Conservation (phyloP, 768 basidiomycete species). For the Hygrophorus russula region DNA sequence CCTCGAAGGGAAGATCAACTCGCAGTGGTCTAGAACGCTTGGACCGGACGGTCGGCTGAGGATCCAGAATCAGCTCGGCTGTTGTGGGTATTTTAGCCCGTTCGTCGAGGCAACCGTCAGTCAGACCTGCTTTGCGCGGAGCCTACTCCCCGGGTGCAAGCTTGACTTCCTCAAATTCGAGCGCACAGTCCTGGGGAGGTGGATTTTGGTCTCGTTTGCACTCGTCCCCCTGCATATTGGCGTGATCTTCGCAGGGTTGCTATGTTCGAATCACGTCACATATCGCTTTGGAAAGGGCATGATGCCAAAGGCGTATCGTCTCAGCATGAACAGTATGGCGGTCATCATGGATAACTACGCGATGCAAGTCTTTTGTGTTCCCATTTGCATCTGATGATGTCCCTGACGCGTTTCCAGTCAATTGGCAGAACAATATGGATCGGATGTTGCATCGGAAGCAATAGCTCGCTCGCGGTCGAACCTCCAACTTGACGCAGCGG, state of each 20-base stretch:
- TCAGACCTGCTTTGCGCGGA: slow-evolving; percentile 64
- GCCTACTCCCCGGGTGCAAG: slow-evolving; percentile 67
- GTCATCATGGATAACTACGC: slow-evolving; percentile 80
- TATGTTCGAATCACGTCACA: slow-evolving; percentile 77
- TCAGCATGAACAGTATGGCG: slow-evolving; percentile 63
- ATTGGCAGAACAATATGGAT: slow-evolving; percentile 57
- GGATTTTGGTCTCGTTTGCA: slow-evolving; percentile 56
- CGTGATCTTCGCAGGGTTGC: slow-evolving; percentile 50
- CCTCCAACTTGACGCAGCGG: slow-evolving; percentile 25
- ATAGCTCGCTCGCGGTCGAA: slow-evolving; percentile 45
- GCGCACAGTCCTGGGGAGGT: slow-evolving; percentile 38
- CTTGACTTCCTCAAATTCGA: slow-evolving; percentile 47
- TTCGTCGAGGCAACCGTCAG: slow-evolving; percentile 73
- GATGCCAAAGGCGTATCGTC: slow-evolving; percentile 71
- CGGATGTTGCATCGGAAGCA: slow-evolving; percentile 47
- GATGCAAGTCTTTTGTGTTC: slow-evolving; percentile 33
- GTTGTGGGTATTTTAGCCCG: slow-evolving; percentile 74
- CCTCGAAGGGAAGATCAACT: slow-evolving; percentile 70
- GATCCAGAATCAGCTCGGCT: slow-evolving; percentile 61
- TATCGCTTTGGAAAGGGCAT: slow-evolving; percentile 82
- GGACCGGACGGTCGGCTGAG: slow-evolving; percentile 48
- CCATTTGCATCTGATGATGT: not conserved
- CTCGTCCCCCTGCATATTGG: slow-evolving; percentile 57
- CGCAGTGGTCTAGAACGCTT: slow-evolving; percentile 60
- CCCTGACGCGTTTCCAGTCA: slow-evolving; percentile 28